phyloP scores from a whole-genome alignment of 208 protist species.

The Entamoeba nuttalli region DNA sequence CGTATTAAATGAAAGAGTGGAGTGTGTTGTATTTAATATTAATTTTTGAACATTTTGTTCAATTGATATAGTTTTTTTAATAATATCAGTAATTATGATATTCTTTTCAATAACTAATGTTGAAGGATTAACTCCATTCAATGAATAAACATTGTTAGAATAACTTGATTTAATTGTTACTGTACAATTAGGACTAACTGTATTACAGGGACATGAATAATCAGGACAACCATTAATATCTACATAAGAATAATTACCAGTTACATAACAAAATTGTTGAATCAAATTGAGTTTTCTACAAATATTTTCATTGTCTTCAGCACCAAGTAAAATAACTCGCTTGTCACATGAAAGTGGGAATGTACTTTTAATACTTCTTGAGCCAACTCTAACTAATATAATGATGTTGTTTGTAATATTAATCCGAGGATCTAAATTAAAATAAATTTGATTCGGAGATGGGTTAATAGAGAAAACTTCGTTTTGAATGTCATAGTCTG shows the following conservation, averaged over 20 bases:
- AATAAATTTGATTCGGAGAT: background rate
- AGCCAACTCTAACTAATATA: background rate
- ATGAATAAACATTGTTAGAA: no score
- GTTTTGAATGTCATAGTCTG: background rate
- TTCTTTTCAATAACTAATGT: no score
- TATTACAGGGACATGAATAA: background rate
- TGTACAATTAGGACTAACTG: background rate
- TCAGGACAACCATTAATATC: background rate
- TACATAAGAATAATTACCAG: background rate
- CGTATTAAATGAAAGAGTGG: no score
- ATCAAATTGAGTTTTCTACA: background rate
- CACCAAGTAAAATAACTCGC: background rate
- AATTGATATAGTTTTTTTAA: no score
- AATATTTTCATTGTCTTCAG: background rate
- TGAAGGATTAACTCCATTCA: no score
- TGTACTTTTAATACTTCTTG: background rate
- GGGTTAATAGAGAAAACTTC: background rate
- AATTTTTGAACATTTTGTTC: no score
- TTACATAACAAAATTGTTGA: background rate
- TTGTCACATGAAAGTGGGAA: background rate
- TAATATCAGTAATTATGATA: no score
- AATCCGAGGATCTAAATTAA: background rate
- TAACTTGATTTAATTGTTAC: background rate
- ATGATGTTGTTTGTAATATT: background rate
- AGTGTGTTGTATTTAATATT: no score